Evolutionary conservation across 2,329 filamentous ascomycete genomes (phyloP), one percentile per base, ranked within the genome.

Genomic region (Colletotrichum liaoningense): DNA sequence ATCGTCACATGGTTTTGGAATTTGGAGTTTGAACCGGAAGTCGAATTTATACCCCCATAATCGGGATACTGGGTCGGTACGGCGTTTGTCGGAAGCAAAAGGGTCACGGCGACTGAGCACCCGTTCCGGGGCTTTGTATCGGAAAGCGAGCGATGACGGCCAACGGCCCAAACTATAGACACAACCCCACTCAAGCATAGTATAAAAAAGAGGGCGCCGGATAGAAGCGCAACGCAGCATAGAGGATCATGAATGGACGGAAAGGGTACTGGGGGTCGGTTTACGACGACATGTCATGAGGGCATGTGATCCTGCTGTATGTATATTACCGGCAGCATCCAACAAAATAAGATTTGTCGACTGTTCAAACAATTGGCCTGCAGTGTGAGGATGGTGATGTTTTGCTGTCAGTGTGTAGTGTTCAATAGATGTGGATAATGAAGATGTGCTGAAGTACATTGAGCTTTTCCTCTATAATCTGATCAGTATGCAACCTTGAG

Each of bases 181-280:
- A 72, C 56, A 55, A 75, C 74, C 72, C 74, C 69, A 75, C 74
- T 75, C 72, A 26, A 74, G 73, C 68, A 75, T 75, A 75, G 52
- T 67, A 63, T 60, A 67, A 72, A 73, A 74, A 67, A 73, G 62
- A 70, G 66, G 56, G 63, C 63, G 74, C 26, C 65, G 72, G 72
- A 72, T 69, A 73, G 73, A 72, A 30, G 62, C 42, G 62, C 42
- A 60, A 69, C 52, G 62, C 65, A 74, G 66, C 73, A 74, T 75
- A 75, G 69, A 75, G 74, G 72, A 75, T 75, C 63, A 63, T 22
- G 67, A 62, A 63, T 33, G 55, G 74, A 54, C 26, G 60, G 62
- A 57, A 38, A 59, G 65, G 65, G 63, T 65, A 67, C 68, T 38
- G 35, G 52, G 52, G 64, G 63, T 67, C 57, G 70, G 69, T 57